phyloP scores from a whole-genome alignment of 441 rosid genomes.

The Bruguiera hainesii region DNA sequence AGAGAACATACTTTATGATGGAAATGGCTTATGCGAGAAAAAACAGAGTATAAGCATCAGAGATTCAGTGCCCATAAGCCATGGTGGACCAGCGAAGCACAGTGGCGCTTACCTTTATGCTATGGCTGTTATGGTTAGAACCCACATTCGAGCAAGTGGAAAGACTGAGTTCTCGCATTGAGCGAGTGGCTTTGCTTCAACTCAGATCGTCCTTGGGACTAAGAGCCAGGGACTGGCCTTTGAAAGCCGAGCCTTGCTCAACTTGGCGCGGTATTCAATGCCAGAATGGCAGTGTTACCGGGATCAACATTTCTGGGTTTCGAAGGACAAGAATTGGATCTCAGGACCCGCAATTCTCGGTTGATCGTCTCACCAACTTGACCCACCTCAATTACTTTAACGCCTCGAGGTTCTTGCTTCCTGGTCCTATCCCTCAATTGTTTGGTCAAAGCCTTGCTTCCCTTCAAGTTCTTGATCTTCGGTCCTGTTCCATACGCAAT shows the following conservation, averaged over 20 bases:
- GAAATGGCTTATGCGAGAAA: constrained; percentile 22
- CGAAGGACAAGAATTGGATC: constrained; percentile 71
- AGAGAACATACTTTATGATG: constrained; percentile 3
- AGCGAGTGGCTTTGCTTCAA: constrained; percentile 54
- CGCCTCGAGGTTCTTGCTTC: constrained; percentile 75
- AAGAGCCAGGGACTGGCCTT: constrained; percentile 82
- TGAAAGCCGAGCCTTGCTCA: constrained; percentile 66
- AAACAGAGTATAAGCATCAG: constrained; percentile 26
- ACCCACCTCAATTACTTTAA: constrained; percentile 62
- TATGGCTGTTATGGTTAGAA: constrained; percentile 40
- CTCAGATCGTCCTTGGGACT: constrained; percentile 92
- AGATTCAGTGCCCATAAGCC: constrained; percentile 35
- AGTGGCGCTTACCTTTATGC: constrained; percentile 36
- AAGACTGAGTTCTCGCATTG: constrained; percentile 39
- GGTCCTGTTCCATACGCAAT: constrained; percentile 58
- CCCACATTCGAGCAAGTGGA: constrained; percentile 39
- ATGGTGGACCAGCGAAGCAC: constrained; percentile 58
- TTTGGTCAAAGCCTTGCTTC: constrained; percentile 51
- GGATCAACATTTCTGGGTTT: constrained; percentile 78
- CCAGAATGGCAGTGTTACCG: constrained; percentile 53
- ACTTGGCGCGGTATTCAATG: constrained; percentile 77
- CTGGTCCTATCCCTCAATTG: constrained; percentile 81
- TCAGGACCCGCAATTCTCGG: constrained; percentile 59
- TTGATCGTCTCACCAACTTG: constrained; percentile 64
- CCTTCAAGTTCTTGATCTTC: constrained; percentile 78